Conservation (phyloP, 768 basidiomycete genomes). For the Pleurotus giganteus region DNA sequence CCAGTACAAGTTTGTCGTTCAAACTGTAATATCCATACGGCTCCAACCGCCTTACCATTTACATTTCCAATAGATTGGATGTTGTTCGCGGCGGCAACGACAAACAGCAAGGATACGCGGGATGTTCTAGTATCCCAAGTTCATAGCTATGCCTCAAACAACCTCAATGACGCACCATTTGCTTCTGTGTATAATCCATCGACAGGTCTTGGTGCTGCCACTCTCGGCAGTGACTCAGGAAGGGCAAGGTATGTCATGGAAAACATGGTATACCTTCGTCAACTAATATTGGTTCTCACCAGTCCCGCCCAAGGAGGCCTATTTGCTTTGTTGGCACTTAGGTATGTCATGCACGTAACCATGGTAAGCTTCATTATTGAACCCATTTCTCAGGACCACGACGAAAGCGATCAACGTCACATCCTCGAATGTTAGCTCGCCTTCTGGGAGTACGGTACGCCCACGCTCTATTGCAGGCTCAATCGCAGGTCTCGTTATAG, state of each 20-base stretch:
- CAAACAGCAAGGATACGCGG: conserved; percentile 28
- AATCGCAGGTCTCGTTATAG: neutral
- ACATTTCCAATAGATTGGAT: conserved; percentile 40
- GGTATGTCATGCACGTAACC: neutral
- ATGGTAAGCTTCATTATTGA: neutral
- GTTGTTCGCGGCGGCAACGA: conserved; percentile 45
- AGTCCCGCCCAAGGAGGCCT: conserved; percentile 34
- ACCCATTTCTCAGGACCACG: neutral
- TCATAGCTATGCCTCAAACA: conserved; percentile 21
- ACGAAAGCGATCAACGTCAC: neutral
- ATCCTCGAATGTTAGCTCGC: neutral
- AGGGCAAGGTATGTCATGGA: conserved; percentile 14
- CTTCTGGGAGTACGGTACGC: neutral
- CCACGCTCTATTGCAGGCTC: no score
- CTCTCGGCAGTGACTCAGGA: conserved; percentile 6
- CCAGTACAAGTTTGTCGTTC: neutral
- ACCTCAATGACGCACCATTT: conserved; percentile 17
- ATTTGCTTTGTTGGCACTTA: conserved; percentile 25
- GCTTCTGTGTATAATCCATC: conserved; percentile 23
- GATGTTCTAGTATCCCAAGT: conserved; percentile 36
- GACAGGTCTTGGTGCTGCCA: conserved; percentile 17
- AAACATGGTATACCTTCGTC: neutral
- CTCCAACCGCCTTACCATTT: neutral
- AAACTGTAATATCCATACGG: neutral
- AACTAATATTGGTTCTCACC: neutral